Evolutionary conservation across 352 stramenopile species (phyloP).

Genomic region (Phytophthora ohioensis): DNA sequence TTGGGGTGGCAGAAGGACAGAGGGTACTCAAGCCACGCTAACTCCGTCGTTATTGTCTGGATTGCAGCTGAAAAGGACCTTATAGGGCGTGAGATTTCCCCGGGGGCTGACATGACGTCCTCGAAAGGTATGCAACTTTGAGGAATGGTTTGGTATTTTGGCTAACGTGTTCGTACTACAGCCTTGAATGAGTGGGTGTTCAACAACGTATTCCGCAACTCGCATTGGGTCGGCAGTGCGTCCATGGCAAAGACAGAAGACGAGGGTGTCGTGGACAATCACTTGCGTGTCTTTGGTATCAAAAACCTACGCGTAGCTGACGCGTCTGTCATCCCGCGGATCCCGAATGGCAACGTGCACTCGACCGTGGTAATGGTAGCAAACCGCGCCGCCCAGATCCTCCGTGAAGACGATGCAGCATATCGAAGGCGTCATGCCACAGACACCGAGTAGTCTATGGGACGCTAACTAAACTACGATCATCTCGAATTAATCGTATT

Average conservation of each 20-base stretch:
- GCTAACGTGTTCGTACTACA: conserved; percentile 15
- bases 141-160: background rate
- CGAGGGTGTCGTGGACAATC: conserved; percentile 64
- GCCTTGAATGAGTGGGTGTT: conserved; percentile 75
- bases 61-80: conserved; percentile 50
- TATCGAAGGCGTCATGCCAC: conserved; percentile 14
- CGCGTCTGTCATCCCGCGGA: conserved; percentile 71
- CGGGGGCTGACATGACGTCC: conserved; percentile 39
- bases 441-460: too few species aligned
- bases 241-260: conserved; percentile 63
- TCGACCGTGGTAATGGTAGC: conserved; percentile 79
- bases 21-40: background rate
- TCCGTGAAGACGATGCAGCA: conserved; percentile 43
- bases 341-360: conserved; percentile 82
- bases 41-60: background rate
- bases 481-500: too few species aligned
- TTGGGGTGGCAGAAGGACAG: background rate
- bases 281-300: conserved; percentile 69
- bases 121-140: conserved; percentile 40
- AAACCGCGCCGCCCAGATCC: conserved; percentile 56
- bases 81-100: conserved; percentile 51
- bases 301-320: conserved; percentile 70
- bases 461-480: too few species aligned
- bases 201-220: conserved; percentile 78
- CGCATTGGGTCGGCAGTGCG: conserved; percentile 86